Evolutionary conservation across 2,329 filamentous ascomycete species (phyloP).

Genomic region (Fusarium abutilonis): DNA sequence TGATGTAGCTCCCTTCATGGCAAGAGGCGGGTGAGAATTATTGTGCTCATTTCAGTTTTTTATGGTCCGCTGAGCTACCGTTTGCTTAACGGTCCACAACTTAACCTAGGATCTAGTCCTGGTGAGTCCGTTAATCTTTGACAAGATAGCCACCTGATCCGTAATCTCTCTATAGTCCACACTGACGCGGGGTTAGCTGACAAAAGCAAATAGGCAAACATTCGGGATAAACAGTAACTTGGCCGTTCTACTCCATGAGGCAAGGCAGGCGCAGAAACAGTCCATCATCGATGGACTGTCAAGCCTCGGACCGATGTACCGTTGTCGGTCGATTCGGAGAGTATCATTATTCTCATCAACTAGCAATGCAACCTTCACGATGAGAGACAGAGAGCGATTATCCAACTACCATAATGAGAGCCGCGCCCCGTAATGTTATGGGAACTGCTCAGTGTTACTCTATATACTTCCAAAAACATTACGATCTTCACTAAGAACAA

Average conservation of each 20-base stretch:
- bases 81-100: constrained; percentile 4
- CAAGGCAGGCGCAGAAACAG: constrained; percentile 13
- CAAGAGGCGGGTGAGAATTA: constrained; percentile 19
- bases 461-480: not conserved
- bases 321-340: constrained; percentile 5
- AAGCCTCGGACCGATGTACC: constrained; percentile 6
- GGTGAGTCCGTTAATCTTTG: constrained; percentile 10
- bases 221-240: constrained; percentile 22
- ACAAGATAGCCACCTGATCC: constrained; percentile 21
- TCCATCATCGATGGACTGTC: not conserved
- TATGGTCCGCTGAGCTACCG: not conserved
- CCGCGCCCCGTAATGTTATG: not conserved
- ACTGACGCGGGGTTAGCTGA: constrained; percentile 26
- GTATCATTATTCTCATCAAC: not conserved
- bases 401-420: not conserved
- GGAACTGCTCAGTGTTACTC: not conserved
- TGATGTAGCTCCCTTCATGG: constrained; percentile 31
- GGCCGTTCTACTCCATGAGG: not conserved
- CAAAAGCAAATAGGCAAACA: constrained; percentile 18
- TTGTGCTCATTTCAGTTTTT: constrained; percentile 8
- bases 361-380: not conserved
- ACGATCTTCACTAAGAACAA: not conserved
- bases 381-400: not conserved
- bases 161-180: constrained; percentile 31
- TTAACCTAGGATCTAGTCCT: constrained; percentile 9